A percentile compares a stretch with the other conserved stretches of the same genome.
These are phyloP conservation scores for Penicillium sp. DNA, from an alignment of 2,329 filamentous ascomycete species.

Conservation along the genomic window DNA sequence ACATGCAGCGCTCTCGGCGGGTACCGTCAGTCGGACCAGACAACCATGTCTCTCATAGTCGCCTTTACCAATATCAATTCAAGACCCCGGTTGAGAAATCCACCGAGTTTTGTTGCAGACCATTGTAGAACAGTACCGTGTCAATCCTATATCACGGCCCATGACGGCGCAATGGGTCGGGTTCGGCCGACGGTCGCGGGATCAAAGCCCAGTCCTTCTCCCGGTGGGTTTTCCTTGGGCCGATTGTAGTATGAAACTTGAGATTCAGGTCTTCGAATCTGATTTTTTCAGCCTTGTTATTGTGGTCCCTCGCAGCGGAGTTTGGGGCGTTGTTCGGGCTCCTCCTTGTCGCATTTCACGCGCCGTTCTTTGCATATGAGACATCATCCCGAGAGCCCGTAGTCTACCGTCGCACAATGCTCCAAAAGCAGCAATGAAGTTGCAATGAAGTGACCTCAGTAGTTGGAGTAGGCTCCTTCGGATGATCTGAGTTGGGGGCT, in stretches of 20 bases:
- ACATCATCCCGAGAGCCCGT: conserved; percentile 13
- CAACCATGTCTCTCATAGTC: too few species aligned
- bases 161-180: background rate
- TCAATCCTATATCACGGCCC: too few species aligned
- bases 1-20: too few species aligned
- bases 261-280: background rate
- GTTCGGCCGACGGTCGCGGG: background rate
- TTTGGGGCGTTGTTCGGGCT: conserved; percentile 19
- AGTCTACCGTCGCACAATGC: background rate
- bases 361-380: conserved; percentile 27
- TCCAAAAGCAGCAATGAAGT: too few species aligned
- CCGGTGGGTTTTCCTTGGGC: background rate
- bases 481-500: too few species aligned
- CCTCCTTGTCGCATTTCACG: conserved; percentile 35
- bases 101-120: too few species aligned
- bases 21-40: too few species aligned
- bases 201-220: background rate
- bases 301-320: background rate
- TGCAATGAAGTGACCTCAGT: too few species aligned
- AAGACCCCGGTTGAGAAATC: too few species aligned
- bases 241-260: background rate
- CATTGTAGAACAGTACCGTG: too few species aligned
- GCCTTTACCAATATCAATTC: too few species aligned
- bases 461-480: too few species aligned
- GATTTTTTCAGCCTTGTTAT: background rate